Evolutionary conservation across 2,329 filamentous ascomycete species (phyloP).

Genomic region (Didymella glomerata): DNA sequence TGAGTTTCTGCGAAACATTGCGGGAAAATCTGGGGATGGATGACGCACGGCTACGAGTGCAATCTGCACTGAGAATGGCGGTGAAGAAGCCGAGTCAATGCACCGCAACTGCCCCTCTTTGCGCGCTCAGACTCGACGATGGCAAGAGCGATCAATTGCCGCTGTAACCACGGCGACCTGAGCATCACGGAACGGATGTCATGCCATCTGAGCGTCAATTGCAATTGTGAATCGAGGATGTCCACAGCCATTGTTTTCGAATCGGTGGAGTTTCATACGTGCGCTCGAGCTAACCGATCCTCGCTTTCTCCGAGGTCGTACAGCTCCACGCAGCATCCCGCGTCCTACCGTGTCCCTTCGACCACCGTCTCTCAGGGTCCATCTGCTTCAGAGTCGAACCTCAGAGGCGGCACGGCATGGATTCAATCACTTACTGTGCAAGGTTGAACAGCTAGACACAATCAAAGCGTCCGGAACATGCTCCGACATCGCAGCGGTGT

Average conservation of each 20-base stretch:
- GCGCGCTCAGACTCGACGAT: slow-evolving; percentile 22
- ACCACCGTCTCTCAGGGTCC: slow-evolving; percentile 8
- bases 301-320: slow-evolving; percentile 11
- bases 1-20: slow-evolving; percentile 24
- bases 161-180: slow-evolving; percentile 13
- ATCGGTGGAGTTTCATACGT: slow-evolving; percentile 40
- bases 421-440: slow-evolving; percentile 7
- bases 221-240: slow-evolving; percentile 9
- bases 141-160: slow-evolving; percentile 16
- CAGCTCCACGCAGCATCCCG: slow-evolving; percentile 15
- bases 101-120: slow-evolving; percentile 30
- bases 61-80: slow-evolving; percentile 36
- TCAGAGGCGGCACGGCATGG: slow-evolving; percentile 2
- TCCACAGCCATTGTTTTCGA: slow-evolving; percentile 31
- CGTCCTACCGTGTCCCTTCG: slow-evolving; percentile 7
- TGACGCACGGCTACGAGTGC: slow-evolving; percentile 38
- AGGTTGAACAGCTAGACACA: slow-evolving; percentile 9
- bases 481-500: slow-evolving; percentile 9
- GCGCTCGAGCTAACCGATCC: slow-evolving; percentile 19
- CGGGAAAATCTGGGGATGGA: slow-evolving; percentile 37
- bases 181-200: slow-evolving; percentile 1
- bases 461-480: slow-evolving; percentile 2
- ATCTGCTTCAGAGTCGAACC: slow-evolving; percentile 11
- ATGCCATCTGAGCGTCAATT: slow-evolving; percentile 6
- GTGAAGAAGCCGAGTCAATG: slow-evolving; percentile 34